Conservation (phyloP, 1,139 yeast genomes). For the Entelexis paramagnoliae region DNA sequence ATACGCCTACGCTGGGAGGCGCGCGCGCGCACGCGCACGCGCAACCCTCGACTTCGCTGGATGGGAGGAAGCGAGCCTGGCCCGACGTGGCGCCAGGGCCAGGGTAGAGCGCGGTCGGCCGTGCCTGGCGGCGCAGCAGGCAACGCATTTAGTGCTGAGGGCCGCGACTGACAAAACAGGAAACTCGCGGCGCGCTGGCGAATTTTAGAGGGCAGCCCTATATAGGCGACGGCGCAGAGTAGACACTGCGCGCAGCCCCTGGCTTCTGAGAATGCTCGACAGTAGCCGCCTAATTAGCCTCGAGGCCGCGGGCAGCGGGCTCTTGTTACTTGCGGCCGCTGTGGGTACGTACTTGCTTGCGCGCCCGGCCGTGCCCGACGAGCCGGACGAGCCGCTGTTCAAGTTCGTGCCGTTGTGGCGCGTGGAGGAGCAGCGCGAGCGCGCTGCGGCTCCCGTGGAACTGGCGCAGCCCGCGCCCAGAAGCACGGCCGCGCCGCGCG, state of each 20-base stretch:
- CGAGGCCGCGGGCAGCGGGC: background rate
- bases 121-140: background rate
- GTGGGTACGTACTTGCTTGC: background rate
- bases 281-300: background rate
- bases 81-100: background rate
- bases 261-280: background rate
- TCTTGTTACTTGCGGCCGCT: background rate
- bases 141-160: background rate
- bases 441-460: background rate
- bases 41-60: too few species aligned
- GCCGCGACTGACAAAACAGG: background rate
- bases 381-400: background rate
- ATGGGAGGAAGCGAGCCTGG: too few species aligned
- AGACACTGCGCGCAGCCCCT: background rate
- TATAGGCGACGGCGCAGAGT: background rate
- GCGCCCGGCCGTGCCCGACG: background rate
- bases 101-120: background rate
- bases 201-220: background rate
- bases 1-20: too few species aligned
- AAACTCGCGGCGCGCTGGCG: background rate
- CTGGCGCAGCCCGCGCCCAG: too few species aligned
- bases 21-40: too few species aligned
- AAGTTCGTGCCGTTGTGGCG: background rate
- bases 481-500: too few species aligned
- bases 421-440: background rate